These are phyloP conservation scores for Microthyrium microscopicum DNA, from an alignment of 2,329 filamentous ascomycete genomes.

Conservation along the genomic window DNA sequence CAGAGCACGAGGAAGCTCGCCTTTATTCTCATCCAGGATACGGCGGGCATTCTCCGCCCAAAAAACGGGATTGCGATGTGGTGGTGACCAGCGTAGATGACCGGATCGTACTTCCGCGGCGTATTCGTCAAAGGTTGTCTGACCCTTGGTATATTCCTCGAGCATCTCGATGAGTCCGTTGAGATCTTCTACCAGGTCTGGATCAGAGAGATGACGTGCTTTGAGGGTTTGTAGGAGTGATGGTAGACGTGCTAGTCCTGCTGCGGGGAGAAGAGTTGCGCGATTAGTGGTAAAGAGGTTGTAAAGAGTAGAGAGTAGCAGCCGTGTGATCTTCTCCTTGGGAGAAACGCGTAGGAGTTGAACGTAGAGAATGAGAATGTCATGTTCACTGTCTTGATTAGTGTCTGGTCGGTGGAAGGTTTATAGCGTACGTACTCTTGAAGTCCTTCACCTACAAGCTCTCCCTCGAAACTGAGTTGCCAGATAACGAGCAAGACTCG, in stretches of 20 bases:
- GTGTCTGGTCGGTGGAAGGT: constrained; percentile 9
- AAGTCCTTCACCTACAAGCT: constrained; percentile 56
- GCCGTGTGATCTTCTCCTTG: constrained; percentile 92
- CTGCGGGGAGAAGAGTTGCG: constrained; percentile 56
- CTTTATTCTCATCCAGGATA: constrained; percentile 71
- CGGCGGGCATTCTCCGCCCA: constrained; percentile 83
- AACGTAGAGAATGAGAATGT: constrained; percentile 82
- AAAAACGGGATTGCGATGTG: constrained; percentile 71
- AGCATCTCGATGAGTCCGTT: constrained; percentile 41
- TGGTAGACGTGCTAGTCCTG: constrained; percentile 70
- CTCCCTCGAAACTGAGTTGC: constrained; percentile 85
- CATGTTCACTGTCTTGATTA: constrained; percentile 53
- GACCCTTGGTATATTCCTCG: constrained; percentile 64
- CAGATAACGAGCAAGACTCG: constrained; percentile 86
- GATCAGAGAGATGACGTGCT: constrained; percentile 32
- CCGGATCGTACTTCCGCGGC: constrained; percentile 72
- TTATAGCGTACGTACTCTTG: constrained; percentile 50
- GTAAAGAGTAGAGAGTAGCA: constrained; percentile 74
- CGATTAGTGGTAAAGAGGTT: constrained; percentile 68
- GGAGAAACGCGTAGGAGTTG: constrained; percentile 81
- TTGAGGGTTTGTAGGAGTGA: constrained; percentile 40
- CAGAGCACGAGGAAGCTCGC: constrained; percentile 60
- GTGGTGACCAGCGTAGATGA: constrained; percentile 82
- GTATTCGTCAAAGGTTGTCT: constrained; percentile 52
- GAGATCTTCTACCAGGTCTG: constrained; percentile 35